A percentile compares a stretch with the other conserved stretches of the same genome.
Conservation (phyloP, 768 basidiomycete genomes). For the Pholiota conissans region DNA sequence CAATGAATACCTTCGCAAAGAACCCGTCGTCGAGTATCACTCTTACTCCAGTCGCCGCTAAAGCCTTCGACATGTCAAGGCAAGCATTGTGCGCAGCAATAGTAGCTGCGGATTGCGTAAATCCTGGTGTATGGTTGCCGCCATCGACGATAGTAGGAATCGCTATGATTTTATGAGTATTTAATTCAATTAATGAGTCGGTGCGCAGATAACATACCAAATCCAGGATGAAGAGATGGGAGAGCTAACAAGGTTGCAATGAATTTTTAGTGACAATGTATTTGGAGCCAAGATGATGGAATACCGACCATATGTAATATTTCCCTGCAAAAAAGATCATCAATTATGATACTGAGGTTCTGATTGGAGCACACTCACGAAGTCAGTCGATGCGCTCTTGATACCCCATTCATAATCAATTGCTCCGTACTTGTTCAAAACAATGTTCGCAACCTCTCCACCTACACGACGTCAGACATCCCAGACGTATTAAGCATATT, state of each 20-base stretch:
- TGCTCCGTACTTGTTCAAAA: slow-evolving; percentile 58
- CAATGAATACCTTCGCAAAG: slow-evolving; percentile 57
- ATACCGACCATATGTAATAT: slow-evolving; percentile 66
- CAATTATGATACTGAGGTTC: background rate
- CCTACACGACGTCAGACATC: slow-evolving; percentile 35
- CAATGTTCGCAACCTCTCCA: slow-evolving; percentile 61
- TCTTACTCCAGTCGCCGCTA: slow-evolving; percentile 69
- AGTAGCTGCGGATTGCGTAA: slow-evolving; percentile 63
- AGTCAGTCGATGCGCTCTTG: slow-evolving; percentile 75
- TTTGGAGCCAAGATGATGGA: no score
- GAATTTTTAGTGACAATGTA: background rate
- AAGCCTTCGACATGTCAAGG: slow-evolving; percentile 65
- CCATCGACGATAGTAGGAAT: slow-evolving; percentile 74
- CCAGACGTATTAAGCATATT: background rate
- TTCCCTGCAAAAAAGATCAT: slow-evolving; percentile 46
- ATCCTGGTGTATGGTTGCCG: slow-evolving; percentile 76
- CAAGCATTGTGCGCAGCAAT: slow-evolving; percentile 64
- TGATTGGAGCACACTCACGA: no score
- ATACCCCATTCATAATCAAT: slow-evolving; percentile 71
- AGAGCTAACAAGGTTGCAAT: slow-evolving; percentile 34
- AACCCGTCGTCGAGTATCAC: slow-evolving; percentile 70
- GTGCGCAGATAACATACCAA: slow-evolving; percentile 33
- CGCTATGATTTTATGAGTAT: slow-evolving; percentile 36
- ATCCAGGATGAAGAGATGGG: slow-evolving; percentile 75
- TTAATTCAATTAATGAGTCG: background rate